Conservation (phyloP, 192 early-diverging fungal species). For the Kappamyces sp. region DNA sequence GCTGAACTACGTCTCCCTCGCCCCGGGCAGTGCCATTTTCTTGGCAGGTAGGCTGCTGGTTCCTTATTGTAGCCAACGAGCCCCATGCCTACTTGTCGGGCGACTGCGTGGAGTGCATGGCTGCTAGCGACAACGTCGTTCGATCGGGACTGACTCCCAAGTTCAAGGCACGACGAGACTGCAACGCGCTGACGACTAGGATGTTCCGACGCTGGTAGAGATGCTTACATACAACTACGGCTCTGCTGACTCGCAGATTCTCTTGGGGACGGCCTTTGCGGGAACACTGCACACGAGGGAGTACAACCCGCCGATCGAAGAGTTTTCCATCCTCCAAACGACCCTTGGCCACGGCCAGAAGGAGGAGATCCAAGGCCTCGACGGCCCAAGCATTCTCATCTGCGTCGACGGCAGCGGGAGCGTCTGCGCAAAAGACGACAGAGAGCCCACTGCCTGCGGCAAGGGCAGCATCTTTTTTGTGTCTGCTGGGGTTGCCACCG, state of each 20-base stretch:
- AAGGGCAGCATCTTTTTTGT: too few species aligned
- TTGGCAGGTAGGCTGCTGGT: constrained; percentile 96
- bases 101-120: constrained; percentile 99
- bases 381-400: constrained; percentile 83
- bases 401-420: constrained; percentile 75
- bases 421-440: too few species aligned
- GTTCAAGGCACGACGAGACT: constrained; percentile 50
- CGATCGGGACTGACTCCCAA: constrained; percentile 96
- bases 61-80: constrained; percentile 86
- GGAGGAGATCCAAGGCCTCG: constrained; percentile 54
- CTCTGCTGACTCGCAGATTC: constrained; percentile 72
- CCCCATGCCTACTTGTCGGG: background rate
- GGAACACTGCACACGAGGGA: constrained; percentile 33
- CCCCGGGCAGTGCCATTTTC: constrained; percentile 85
- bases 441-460: too few species aligned
- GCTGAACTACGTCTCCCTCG: constrained; percentile 77
- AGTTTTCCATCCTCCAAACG: constrained; percentile 81
- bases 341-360: constrained; percentile 34
- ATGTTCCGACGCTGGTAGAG: constrained; percentile 79
- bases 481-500: too few species aligned
- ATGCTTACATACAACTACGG: constrained; percentile 92
- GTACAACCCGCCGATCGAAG: constrained; percentile 95
- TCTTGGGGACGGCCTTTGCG: constrained; percentile 55
- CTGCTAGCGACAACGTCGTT: constrained; percentile 93
- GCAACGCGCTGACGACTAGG: constrained; percentile 12